Evolutionary conservation across 805 yeast species (phyloP).

Genomic region (Allodekkera sacchari): DNA sequence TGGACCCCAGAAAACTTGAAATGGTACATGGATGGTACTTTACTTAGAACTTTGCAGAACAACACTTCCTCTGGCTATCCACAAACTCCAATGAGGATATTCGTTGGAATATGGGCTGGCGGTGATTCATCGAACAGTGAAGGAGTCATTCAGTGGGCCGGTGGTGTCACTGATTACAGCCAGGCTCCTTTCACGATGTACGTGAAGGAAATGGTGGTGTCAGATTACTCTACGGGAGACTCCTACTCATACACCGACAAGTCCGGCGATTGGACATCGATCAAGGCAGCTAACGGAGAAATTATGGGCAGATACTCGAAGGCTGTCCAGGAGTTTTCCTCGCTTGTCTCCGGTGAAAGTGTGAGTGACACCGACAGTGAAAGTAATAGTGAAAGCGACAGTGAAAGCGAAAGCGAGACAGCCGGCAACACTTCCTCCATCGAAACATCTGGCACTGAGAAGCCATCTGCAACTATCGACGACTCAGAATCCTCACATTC

Average conservation of each 20-base stretch:
- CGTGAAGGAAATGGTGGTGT: slow-evolving; percentile 50
- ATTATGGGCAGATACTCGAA: slow-evolving; percentile 50
- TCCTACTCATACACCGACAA: slow-evolving; percentile 47
- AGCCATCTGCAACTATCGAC: no score
- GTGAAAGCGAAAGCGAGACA: not conserved
- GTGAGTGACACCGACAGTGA: no score
- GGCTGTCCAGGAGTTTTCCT: slow-evolving; percentile 36
- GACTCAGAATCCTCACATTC: no score
- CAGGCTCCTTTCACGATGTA: slow-evolving; percentile 63
- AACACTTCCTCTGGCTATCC: slow-evolving; percentile 67
- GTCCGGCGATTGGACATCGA: slow-evolving; percentile 54
- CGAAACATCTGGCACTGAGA: slow-evolving; percentile 5
- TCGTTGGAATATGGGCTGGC: slow-evolving; percentile 75
- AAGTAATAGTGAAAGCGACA: slow-evolving; percentile 2
- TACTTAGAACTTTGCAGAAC: slow-evolving; percentile 54
- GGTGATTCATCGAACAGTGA: slow-evolving; percentile 58
- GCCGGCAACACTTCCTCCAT: slow-evolving; percentile 3
- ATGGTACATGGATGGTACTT: slow-evolving; percentile 68
- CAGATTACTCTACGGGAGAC: slow-evolving; percentile 61
- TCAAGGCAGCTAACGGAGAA: slow-evolving; percentile 46
- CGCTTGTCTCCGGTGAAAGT: slow-evolving; percentile 25
- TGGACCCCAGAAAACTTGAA: slow-evolving; percentile 62
- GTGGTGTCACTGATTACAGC: slow-evolving; percentile 60
- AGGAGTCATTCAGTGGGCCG: slow-evolving; percentile 80
- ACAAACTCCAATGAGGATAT: slow-evolving; percentile 70